phyloP scores from a whole-genome alignment of 805 yeast genomes.

The Candida quercuum region DNA sequence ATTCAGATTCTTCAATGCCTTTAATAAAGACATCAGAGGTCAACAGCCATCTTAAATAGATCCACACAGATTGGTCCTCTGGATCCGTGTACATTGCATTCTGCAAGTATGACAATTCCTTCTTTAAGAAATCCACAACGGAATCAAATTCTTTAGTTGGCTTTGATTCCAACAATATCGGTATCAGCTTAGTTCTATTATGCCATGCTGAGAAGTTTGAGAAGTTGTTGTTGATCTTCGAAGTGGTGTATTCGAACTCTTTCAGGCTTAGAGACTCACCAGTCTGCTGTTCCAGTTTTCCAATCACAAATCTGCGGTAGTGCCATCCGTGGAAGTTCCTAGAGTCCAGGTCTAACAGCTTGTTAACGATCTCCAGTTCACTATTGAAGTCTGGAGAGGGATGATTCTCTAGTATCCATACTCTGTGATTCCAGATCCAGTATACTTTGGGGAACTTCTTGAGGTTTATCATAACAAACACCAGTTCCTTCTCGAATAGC shows the following conservation, averaged over 20 bases:
- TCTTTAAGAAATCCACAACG: constrained; percentile 31
- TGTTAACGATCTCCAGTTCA: constrained; percentile 67
- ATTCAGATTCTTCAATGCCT: constrained; percentile 25
- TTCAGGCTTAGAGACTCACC: constrained; percentile 27
- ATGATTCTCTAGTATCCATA: constrained; percentile 66
- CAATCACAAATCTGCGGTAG: constrained; percentile 71
- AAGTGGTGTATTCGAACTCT: constrained; percentile 76
- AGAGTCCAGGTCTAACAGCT: constrained; percentile 63
- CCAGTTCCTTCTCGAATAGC: constrained; percentile 51
- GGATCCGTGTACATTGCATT: constrained; percentile 92
- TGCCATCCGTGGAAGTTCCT: constrained; percentile 97
- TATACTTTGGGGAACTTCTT: constrained; percentile 79
- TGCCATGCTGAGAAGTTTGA: constrained; percentile 98
- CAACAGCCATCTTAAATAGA: constrained; percentile 77
- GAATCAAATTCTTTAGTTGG: constrained; percentile 24
- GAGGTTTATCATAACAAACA: constrained; percentile 53
- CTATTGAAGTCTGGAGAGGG: constrained; percentile 55
- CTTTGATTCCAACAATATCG: constrained; percentile 35
- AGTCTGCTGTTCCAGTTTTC: constrained; percentile 24
- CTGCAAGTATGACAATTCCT: constrained; percentile 64
- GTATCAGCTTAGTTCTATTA: constrained; percentile 69
- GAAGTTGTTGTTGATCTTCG: constrained; percentile 73
- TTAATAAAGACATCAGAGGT: constrained; percentile 27
- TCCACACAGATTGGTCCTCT: constrained; percentile 91
- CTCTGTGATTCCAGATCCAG: constrained; percentile 94